Base-by-base conservation (phyloP, 148 eudicot genomes). In the Chenopodium quinoa region DNA sequence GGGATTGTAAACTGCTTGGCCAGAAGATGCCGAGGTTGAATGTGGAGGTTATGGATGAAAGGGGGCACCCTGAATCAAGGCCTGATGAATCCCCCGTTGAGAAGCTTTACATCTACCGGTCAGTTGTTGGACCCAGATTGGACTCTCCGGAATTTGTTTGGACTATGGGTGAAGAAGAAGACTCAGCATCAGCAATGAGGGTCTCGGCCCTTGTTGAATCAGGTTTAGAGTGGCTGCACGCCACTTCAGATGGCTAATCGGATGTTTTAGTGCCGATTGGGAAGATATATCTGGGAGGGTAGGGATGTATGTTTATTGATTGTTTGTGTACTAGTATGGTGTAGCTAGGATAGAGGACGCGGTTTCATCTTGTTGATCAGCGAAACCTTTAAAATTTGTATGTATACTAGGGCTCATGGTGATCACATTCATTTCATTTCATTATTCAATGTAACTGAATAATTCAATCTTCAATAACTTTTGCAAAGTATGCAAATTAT, bases 11-110 rank as follows among this genome's bases (percentile, higher is more conserved):
- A 83, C 83, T 88, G 74, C 97, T 96, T 31, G 91, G 91, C 56
- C 89, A 82, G 90, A 93, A 87, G 92, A 86, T 92, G 90, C 94
- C 95, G 23, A 83, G 93, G 87, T 88, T 95, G 76, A 93, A 93
- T 68, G 95, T 95, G 2, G 99, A 95, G 86, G 97, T 93, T 3
- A 93, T 93, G 65, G 92, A 90, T 54, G 97, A 93, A 86, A 86
- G 89, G 34, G 99, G 91, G 20, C 84, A 89, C 32, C 88, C 89
- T 2, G 82, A 85, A 34, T 79, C 85, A 0, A 85, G 88, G 86
- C 79, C 92, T 1, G 92, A 92, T 47, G 91, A 86, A 76, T 80
- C 85, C 52, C 83, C 85, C 0, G 93, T 95, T 1, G 98, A 95
- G 86, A 91, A 89, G 85, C 90, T 95, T 32, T 93, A 93, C 73